phyloP scores from a whole-genome alignment of 768 basidiomycete species.

The Gautieria morchelliformis region DNA sequence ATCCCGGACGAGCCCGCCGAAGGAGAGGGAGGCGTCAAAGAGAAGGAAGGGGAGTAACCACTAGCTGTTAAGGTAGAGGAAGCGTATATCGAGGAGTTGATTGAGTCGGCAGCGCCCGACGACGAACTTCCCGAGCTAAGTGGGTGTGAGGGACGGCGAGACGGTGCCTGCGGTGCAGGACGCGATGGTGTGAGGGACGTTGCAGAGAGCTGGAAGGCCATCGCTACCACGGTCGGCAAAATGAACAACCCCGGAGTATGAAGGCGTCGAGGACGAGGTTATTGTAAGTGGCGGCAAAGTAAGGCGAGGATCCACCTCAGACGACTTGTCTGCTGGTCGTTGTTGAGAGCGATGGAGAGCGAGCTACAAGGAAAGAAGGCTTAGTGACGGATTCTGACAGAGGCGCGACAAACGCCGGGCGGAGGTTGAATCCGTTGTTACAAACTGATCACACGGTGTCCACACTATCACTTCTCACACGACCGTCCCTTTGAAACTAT shows the following conservation, averaged over 20 bases:
- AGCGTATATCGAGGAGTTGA: conserved; percentile 24
- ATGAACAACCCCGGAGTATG: not conserved
- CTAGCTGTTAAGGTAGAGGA: conserved; percentile 25
- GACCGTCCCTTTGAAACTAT: no score
- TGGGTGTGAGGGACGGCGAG: conserved; percentile 35
- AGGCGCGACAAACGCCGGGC: not conserved
- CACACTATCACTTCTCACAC: no score
- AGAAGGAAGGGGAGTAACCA: conserved; percentile 53
- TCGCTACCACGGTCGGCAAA: conserved; percentile 12
- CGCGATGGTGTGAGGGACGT: conserved; percentile 66
- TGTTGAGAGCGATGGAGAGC: not conserved
- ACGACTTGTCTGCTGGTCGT: not conserved
- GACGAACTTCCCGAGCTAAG: conserved; percentile 4
- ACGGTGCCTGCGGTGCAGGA: conserved; percentile 66
- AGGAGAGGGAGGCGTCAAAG: conserved; percentile 42
- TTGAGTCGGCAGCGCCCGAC: conserved; percentile 2
- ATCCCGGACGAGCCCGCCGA: conserved; percentile 70
- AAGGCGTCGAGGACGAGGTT: not conserved
- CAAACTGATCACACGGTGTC: not conserved
- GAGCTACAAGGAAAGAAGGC: not conserved
- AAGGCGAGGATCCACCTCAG: not conserved
- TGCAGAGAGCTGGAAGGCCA: conserved; percentile 42
- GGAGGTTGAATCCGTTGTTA: not conserved
- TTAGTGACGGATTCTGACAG: not conserved
- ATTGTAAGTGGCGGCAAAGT: not conserved